phyloP scores from a whole-genome alignment of 768 basidiomycete genomes.

The Nidularia sp. region DNA sequence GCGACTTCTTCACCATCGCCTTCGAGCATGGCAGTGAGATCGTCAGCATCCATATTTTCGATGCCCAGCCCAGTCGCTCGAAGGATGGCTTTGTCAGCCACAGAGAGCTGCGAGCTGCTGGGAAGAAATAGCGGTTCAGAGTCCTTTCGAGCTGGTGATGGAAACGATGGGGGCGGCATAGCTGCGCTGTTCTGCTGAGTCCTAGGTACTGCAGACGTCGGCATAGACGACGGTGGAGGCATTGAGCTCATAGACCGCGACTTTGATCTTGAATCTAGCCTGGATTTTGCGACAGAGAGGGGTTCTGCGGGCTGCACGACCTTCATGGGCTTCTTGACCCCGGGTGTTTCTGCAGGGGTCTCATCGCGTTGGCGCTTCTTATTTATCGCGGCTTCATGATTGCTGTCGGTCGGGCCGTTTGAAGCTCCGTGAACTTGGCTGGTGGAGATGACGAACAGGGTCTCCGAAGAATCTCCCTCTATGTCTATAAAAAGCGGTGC shows the following conservation, averaged over 20 bases:
- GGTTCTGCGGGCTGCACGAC: constrained; percentile 34
- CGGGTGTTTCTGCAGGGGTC: constrained; percentile 35
- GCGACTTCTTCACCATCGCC: constrained; percentile 56
- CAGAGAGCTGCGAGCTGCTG: constrained; percentile 50
- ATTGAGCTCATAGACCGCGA: constrained; percentile 27
- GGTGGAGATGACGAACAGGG: constrained; percentile 77
- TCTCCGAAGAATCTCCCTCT: constrained; percentile 60
- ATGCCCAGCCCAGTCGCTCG: constrained; percentile 61
- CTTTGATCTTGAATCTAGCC: constrained; percentile 14
- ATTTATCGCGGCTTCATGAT: constrained; percentile 10
- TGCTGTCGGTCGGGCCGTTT: constrained; percentile 16
- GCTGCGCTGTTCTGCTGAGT: constrained; percentile 42
- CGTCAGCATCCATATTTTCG: constrained; percentile 60
- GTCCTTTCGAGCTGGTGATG: too few relatives aligned
- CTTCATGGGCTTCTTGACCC: constrained; percentile 50
- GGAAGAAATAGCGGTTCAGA: constrained; percentile 44
- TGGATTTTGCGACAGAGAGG: background rate
- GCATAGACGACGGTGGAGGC: constrained; percentile 25
- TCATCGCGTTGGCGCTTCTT: constrained; percentile 41
- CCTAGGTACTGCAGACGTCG: constrained; percentile 14
- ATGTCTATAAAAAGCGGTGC: constrained; percentile 76
- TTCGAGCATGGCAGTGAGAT: constrained; percentile 57
- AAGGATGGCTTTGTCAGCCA: constrained; percentile 47
- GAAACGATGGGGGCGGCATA: constrained; percentile 13
- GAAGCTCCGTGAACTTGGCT: constrained; percentile 49